Conservation (phyloP, 257 asterid genomes). For the Solanum medicagineum region DNA sequence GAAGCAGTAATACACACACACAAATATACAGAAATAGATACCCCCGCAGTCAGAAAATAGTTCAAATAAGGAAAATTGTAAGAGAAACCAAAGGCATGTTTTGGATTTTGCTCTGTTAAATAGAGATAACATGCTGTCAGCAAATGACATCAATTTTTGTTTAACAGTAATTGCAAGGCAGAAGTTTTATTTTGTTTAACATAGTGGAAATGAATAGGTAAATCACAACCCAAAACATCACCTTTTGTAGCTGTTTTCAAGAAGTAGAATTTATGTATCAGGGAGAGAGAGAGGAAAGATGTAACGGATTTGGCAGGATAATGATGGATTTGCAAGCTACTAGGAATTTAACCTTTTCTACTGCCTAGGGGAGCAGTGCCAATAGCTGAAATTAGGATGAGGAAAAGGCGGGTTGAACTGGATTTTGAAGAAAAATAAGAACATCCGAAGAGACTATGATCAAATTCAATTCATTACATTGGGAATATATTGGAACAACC, state of each 20-base stretch:
- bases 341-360: neutral
- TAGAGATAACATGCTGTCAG: neutral
- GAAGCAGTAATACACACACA: neutral
- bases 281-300: neutral
- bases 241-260: neutral
- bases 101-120: neutral
- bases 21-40: neutral
- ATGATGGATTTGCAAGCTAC: neutral
- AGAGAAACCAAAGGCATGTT: neutral
- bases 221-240: neutral
- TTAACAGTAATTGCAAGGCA: neutral
- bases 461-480: neutral
- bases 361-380: neutral
- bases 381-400: neutral
- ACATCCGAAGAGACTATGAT: neutral
- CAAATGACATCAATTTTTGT: neutral
- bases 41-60: neutral
- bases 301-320: neutral
- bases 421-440: neutral
- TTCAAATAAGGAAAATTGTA: neutral
- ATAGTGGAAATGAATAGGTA: neutral
- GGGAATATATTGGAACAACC: neutral
- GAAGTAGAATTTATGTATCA: neutral
- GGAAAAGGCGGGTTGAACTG: neutral
- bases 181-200: neutral